Evolutionary conservation across 345 rosid genomes (phyloP).

Genomic region (Ricinus communis): DNA sequence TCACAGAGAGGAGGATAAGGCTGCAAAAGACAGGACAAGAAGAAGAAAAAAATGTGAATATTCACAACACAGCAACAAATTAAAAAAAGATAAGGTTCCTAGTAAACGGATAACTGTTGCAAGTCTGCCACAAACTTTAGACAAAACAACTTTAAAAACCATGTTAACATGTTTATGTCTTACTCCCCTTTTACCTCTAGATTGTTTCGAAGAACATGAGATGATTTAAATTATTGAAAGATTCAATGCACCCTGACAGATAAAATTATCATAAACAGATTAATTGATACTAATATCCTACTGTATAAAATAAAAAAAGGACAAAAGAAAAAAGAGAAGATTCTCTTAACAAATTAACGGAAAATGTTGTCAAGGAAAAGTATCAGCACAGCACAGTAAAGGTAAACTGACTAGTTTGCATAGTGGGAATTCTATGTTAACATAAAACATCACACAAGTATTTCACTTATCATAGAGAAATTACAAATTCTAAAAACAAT

Average conservation of each 20-base stretch:
- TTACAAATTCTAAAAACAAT: neutral
- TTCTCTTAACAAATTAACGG: neutral
- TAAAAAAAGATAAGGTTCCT: neutral
- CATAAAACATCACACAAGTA: too few relatives aligned
- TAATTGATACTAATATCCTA: too few relatives aligned
- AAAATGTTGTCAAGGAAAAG: neutral
- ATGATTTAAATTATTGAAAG: neutral
- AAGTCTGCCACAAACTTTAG: neutral
- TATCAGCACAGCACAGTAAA: neutral
- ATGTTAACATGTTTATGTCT: too few relatives aligned
- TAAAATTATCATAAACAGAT: too few relatives aligned
- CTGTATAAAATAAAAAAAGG: too few relatives aligned
- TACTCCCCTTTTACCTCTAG: too few relatives aligned
- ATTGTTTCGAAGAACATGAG: too few relatives aligned
- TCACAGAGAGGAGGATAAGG: constrained; percentile 89
- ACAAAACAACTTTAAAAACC: too few relatives aligned
- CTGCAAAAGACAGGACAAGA: constrained; percentile 41
- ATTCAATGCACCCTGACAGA: too few relatives aligned
- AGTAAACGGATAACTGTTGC: neutral
- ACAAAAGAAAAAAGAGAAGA: too few relatives aligned
- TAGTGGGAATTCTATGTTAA: neutral
- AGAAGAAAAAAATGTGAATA: neutral
- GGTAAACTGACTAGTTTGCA: neutral
- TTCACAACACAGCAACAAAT: neutral
- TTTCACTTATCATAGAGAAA: neutral